Evolutionary conservation across 495 filamentous ascomycete species (phyloP).

Genomic region (Talaromyces ruber): DNA sequence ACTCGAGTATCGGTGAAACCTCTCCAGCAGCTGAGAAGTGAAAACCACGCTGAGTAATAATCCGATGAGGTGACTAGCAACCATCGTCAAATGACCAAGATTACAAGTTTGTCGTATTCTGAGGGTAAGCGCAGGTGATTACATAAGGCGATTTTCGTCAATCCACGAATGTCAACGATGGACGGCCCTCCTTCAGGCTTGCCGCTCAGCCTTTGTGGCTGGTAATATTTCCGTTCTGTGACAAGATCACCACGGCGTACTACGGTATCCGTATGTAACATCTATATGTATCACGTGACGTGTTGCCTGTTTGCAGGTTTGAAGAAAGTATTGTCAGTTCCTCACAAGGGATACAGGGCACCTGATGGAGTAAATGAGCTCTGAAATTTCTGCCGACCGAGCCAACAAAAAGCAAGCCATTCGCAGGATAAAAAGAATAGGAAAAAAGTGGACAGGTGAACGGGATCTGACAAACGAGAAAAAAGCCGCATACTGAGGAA

Average conservation of each 20-base stretch:
- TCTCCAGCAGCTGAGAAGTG: background rate
- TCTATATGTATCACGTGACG: background rate
- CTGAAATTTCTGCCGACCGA: background rate
- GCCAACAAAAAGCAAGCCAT: background rate
- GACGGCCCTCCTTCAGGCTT: background rate
- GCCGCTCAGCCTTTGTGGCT: background rate
- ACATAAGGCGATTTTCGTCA: background rate
- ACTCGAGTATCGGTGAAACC: background rate
- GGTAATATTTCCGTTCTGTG: background rate
- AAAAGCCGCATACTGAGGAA: constrained; percentile 4
- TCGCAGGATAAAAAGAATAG: background rate
- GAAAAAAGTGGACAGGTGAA: background rate
- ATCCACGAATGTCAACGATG: background rate
- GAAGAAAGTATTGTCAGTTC: background rate
- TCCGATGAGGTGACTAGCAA: background rate
- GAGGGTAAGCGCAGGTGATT: background rate
- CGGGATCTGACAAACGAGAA: background rate
- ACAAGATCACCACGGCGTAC: background rate
- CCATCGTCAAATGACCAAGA: background rate
- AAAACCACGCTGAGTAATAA: background rate
- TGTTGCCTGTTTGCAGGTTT: background rate
- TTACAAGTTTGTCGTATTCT: background rate
- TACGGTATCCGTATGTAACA: background rate
- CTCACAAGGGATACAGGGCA: background rate
- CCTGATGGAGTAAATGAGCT: background rate